Percentiles rank a stretch among this genome's conserved stretches.
Conservation (phyloP, 1,139 yeast genomes). For the Keqinozyma sinolaborantium region DNA sequence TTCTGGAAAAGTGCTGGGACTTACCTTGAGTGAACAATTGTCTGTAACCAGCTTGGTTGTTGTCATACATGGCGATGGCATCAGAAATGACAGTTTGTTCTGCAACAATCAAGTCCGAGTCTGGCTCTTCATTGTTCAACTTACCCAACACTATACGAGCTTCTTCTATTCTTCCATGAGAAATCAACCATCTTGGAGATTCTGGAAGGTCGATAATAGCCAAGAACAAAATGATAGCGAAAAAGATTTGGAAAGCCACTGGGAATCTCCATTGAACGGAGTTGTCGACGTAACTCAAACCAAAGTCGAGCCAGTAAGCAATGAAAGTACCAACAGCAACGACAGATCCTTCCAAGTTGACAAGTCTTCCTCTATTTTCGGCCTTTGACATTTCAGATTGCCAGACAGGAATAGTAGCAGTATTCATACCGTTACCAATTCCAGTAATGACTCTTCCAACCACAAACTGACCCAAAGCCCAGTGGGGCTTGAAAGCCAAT, state of each 20-base stretch:
- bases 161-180: slow-evolving; percentile 48
- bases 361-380: slow-evolving; percentile 68
- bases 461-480: slow-evolving; percentile 63
- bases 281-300: slow-evolving; percentile 50
- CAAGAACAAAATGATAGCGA: slow-evolving; percentile 31
- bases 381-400: slow-evolving; percentile 77
- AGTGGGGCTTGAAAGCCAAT: slow-evolving; percentile 48
- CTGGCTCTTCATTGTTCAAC: slow-evolving; percentile 30
- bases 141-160: slow-evolving; percentile 42
- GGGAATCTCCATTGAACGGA: slow-evolving; percentile 48
- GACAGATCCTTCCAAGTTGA: slow-evolving; percentile 66
- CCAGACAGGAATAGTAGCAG: slow-evolving; percentile 80
- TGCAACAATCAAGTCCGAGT: slow-evolving; percentile 46
- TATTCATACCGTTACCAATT: slow-evolving; percentile 72
- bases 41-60: slow-evolving; percentile 36
- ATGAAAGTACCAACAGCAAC: slow-evolving; percentile 69
- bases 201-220: slow-evolving; percentile 52
- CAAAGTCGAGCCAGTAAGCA: slow-evolving; percentile 79
- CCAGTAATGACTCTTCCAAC: slow-evolving; percentile 79
- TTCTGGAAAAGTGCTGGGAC: slow-evolving; percentile 53
- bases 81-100: slow-evolving; percentile 40
- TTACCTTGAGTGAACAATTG: slow-evolving; percentile 60
- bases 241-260: slow-evolving; percentile 42
- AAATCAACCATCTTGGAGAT: slow-evolving; percentile 72
- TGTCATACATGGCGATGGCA: slow-evolving; percentile 37